Percentiles rank a stretch among this genome's conserved stretches.
These are phyloP conservation scores for Davidsoniella australis DNA, from an alignment of 2,329 filamentous ascomycete genomes.

Conservation along the genomic window DNA sequence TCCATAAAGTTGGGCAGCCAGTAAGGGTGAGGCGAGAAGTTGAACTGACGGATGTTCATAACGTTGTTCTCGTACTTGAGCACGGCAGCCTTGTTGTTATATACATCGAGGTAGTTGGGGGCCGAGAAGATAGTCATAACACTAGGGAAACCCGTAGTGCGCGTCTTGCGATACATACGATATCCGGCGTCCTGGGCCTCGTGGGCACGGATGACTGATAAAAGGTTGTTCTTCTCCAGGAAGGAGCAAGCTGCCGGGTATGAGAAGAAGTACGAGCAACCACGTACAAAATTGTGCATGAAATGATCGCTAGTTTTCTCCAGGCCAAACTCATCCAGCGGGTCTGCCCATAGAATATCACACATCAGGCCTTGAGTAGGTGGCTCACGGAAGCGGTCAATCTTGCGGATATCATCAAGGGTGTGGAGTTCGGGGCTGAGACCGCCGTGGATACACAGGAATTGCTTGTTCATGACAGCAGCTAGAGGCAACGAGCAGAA, in stretches of 20 bases:
- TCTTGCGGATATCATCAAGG: constrained; percentile 71
- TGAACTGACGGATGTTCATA: constrained; percentile 99
- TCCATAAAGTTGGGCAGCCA: constrained; percentile 99
- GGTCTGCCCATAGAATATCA: constrained; percentile 97
- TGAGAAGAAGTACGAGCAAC: constrained; percentile 98
- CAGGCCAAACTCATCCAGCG: constrained; percentile 93
- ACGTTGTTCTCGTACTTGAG: constrained; percentile 99
- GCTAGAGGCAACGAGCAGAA: constrained; percentile 89
- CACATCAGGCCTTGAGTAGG: constrained; percentile 98
- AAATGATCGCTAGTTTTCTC: constrained; percentile 98
- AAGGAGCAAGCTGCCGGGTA: constrained; percentile 95
- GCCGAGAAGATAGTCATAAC: constrained; percentile 99
- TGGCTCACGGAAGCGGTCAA: constrained; percentile 94
- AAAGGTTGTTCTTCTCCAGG: constrained; percentile 94
- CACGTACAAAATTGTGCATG: constrained; percentile 93
- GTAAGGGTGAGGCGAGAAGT: constrained; percentile 97
- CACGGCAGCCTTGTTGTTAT: constrained; percentile 99
- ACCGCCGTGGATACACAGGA: constrained; percentile 93
- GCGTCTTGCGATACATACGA: constrained; percentile 96
- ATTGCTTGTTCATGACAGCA: constrained; percentile 99
- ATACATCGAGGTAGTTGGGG: constrained; percentile 95
- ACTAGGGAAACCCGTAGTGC: constrained; percentile 93
- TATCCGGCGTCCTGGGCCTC: constrained; percentile 98
- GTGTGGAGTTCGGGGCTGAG: constrained; percentile 92
- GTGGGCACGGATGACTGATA: constrained; percentile 93